phyloP scores from a whole-genome alignment of 306 rosid genomes.

The Erythrophleum fordii region DNA sequence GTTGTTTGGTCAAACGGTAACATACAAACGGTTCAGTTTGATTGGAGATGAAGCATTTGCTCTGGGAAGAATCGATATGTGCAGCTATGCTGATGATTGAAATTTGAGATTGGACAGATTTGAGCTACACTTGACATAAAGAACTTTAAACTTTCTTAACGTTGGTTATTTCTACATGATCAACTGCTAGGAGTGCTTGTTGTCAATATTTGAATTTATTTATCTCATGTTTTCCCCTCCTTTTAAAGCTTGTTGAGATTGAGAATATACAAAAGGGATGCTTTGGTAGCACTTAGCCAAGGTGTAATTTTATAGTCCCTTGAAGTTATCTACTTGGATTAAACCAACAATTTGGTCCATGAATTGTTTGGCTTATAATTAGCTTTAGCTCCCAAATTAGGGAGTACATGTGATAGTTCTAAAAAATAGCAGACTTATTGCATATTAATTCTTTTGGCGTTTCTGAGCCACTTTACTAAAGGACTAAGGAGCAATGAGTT shows the following conservation, averaged over 20 bases:
- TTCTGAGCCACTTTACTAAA: background rate
- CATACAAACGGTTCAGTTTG: background rate
- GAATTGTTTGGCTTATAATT: too few species aligned
- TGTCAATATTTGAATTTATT: background rate
- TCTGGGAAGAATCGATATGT: background rate
- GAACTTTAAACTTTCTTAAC: background rate
- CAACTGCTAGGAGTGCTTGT: background rate
- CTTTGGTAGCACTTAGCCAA: background rate
- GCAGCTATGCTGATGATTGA: background rate
- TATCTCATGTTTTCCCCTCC: background rate
- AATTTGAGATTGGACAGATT: background rate
- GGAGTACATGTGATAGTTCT: too few species aligned
- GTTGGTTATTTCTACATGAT: background rate
- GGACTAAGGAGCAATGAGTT: background rate
- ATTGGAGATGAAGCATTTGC: too few species aligned
- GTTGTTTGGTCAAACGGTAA: background rate
- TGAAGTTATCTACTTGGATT: background rate
- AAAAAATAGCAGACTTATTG: too few species aligned
- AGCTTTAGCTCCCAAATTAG: too few species aligned
- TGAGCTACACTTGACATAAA: background rate
- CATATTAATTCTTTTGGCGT: background rate
- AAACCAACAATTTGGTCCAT: too few species aligned
- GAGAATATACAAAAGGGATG: background rate
- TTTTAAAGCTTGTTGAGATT: background rate
- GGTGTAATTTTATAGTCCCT: background rate